Evolutionary conservation across 1,284 basidiomycete genomes (phyloP).

Genomic region (Marasmius tenuissimus): DNA sequence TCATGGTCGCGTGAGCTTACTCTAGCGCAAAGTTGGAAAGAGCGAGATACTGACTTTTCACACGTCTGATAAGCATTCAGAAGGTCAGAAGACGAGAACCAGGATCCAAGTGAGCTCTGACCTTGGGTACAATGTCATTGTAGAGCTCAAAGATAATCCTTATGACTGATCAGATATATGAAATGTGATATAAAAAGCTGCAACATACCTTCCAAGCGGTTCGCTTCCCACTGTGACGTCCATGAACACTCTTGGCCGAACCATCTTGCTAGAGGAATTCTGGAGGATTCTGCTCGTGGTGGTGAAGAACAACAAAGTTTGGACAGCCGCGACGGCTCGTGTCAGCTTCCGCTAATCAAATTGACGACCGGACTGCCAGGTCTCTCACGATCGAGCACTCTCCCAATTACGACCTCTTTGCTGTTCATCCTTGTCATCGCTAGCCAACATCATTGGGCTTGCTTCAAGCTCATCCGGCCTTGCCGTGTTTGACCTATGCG

Average conservation of each 20-base stretch:
- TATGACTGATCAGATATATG: constrained; percentile 6
- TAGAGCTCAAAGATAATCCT: constrained; percentile 84
- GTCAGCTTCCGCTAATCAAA: constrained; percentile 3
- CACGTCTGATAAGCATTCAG: constrained; percentile 66
- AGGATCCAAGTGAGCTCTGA: neutral
- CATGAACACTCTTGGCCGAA: constrained; percentile 65
- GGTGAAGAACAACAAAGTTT: neutral
- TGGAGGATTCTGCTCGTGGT: neutral
- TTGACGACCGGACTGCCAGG: neutral
- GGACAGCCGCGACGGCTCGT: neutral
- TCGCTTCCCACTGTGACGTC: constrained; percentile 58
- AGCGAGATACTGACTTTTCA: constrained; percentile 60
- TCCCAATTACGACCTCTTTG: neutral
- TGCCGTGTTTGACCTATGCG: constrained; percentile 42
- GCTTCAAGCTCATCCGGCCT: neutral
- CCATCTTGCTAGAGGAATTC: constrained; percentile 23
- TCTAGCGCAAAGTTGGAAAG: neutral
- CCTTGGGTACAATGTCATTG: constrained; percentile 70
- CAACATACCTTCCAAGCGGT: constrained; percentile 57
- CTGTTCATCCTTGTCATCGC: neutral
- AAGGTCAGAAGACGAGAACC: neutral
- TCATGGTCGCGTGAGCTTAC: constrained; percentile 3
- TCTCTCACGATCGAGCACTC: neutral
- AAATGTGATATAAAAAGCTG: constrained; percentile 2
- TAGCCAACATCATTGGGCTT: neutral